phyloP scores from a whole-genome alignment of 1,139 yeast genomes.

The Hyphopichia buzzinii region DNA sequence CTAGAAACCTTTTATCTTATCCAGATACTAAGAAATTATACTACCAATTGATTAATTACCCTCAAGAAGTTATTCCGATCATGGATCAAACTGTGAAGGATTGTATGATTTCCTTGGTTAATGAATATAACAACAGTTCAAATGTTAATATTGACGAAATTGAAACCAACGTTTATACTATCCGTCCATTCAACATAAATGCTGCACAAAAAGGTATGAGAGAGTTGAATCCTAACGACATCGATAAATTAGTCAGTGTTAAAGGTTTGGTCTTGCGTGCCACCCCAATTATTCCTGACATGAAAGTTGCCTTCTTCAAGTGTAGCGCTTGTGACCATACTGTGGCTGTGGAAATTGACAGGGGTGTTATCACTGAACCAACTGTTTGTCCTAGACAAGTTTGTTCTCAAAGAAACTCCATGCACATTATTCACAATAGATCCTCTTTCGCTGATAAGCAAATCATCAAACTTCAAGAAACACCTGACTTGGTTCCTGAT shows the following conservation, averaged over 20 bases:
- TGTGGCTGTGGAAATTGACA: conserved; percentile 84
- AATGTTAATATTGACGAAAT: conserved; percentile 59
- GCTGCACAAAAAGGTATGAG: conserved; percentile 77
- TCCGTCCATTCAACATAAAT: conserved; percentile 80
- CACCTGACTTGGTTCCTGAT: conserved; percentile 97
- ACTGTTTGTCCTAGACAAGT: conserved; percentile 84
- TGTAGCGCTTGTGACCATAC: conserved; percentile 96
- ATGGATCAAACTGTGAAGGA: conserved; percentile 97
- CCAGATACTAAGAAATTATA: conserved; percentile 76
- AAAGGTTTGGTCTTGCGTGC: conserved; percentile 90
- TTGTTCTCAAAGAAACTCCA: conserved; percentile 83
- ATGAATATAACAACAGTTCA: conserved; percentile 27
- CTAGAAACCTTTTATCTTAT: conserved; percentile 72
- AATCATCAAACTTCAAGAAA: conserved; percentile 89
- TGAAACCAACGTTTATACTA: conserved; percentile 79
- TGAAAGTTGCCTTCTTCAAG: conserved; percentile 95
- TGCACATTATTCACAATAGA: conserved; percentile 89
- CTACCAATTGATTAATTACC: conserved; percentile 84
- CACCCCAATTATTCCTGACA: conserved; percentile 92
- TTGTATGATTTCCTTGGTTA: conserved; percentile 75
- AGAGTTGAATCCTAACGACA: conserved; percentile 91
- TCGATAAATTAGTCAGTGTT: conserved; percentile 86
- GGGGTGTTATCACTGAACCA: conserved; percentile 94
- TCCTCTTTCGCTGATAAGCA: conserved; percentile 94
- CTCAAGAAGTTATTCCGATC: conserved; percentile 94